Base-by-base conservation (phyloP, 2,329 filamentous ascomycete species). In the Claviceps capensis region DNA sequence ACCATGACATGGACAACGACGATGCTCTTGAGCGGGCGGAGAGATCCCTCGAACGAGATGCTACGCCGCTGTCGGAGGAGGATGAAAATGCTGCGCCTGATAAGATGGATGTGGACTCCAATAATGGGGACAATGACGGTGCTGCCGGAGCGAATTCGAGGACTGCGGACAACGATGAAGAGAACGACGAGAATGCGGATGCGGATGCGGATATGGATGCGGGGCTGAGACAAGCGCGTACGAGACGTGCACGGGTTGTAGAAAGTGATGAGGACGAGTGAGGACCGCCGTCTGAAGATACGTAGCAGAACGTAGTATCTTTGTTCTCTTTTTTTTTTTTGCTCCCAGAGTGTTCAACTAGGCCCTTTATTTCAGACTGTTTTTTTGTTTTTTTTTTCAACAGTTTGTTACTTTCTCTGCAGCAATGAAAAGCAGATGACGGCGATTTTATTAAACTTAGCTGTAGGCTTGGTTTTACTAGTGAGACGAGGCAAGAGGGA, bases 31-130 rank as follows among this genome's bases (percentile, higher is more conserved):
- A 75, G n/a, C 67, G 67, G 34, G 72, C 71, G 0, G 73, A 75
- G 57, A 64, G 67, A 49, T 67, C 65, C 4, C 60, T 74, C 3
- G 68, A 69, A 36, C 63, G 62, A 47, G 22, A 64, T 9, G 67
- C 64, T 44, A 65, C 67, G 9, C 65, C 64, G 7, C 59, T 61
- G 6, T 70, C 67, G 2, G 68, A 69, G 45, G 65, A 60, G 1
- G 63, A 64, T 14, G 67, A 69, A 49, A 67, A 64, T 51, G 59
- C 60, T 9, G 61, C 57, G 11, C 69, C 67, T 5, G 73, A 76
- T 54, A 67, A 64, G 55, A 79, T 79, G 75, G 75, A 79, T 8
- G 68, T 79, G 1, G 77, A 80, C 55, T 66, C 69, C 19, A 60
- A 65, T 19, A 60, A 65, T 11, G 63, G 6, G 59, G 16, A 60